Conservation (phyloP, 2,329 filamentous ascomycete species). For the Trichoderma harzianum region DNA sequence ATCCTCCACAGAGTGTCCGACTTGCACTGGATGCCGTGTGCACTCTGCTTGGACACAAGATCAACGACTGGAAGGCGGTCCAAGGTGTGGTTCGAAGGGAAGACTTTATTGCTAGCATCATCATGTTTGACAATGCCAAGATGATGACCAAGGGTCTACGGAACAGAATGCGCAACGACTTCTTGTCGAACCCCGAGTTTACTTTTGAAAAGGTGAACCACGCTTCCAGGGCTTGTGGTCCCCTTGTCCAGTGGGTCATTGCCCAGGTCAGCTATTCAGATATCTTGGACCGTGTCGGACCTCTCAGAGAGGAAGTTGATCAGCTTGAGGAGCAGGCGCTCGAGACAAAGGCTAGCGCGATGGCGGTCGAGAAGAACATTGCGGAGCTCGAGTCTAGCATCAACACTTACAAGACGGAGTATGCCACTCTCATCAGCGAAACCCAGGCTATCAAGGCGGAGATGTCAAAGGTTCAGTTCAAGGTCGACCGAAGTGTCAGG, state of each 20-base stretch:
- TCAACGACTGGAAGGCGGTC: constrained; percentile 86
- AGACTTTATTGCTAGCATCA: constrained; percentile 96
- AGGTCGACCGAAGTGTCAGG: constrained; percentile 93
- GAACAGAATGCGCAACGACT: constrained; percentile 88
- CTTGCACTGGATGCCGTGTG: constrained; percentile 95
- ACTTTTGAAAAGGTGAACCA: constrained; percentile 95
- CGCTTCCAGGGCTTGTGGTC: constrained; percentile 94
- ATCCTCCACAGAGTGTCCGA: constrained; percentile 84
- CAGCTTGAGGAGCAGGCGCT: constrained; percentile 84
- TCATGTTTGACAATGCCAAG: constrained; percentile 92
- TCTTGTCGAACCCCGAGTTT: constrained; percentile 88
- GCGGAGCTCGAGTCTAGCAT: constrained; percentile 83
- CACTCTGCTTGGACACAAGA: constrained; percentile 86
- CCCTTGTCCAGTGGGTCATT: constrained; percentile 93
- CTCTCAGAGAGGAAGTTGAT: constrained; percentile 83
- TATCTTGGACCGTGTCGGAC: constrained; percentile 90
- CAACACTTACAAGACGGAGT: constrained; percentile 91
- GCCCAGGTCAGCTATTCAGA: constrained; percentile 98
- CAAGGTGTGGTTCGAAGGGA: constrained; percentile 85
- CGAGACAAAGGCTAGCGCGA: constrained; percentile 89
- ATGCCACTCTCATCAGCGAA: constrained; percentile 92
- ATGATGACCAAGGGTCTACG: constrained; percentile 85
- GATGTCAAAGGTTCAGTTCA: constrained; percentile 95
- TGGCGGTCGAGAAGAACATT: constrained; percentile 87
- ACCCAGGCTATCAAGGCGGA: constrained; percentile 96